Conservation (phyloP, 164 flowering plant genomes). For the Pachysandra terminalis region DNA sequence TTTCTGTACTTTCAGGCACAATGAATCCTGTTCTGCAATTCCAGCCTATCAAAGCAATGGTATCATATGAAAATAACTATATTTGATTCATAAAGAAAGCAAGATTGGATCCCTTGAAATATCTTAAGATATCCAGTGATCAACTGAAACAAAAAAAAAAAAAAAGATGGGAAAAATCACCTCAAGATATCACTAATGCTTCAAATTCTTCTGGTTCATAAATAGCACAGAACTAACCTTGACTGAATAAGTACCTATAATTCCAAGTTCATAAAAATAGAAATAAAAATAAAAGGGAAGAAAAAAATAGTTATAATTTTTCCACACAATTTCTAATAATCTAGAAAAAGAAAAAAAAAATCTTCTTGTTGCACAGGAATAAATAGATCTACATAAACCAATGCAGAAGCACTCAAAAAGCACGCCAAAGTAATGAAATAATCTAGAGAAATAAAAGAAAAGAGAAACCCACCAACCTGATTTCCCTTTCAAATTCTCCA, state of each 20-base stretch:
- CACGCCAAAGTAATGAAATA: background rate
- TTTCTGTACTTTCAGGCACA: too few relatives aligned
- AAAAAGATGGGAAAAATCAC: background rate
- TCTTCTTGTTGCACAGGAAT: background rate
- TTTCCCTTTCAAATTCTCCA: constrained; percentile 51
- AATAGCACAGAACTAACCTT: background rate
- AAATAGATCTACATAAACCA: background rate
- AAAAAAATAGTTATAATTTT: too few relatives aligned
- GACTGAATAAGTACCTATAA: too few relatives aligned
- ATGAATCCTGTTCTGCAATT: too few relatives aligned
- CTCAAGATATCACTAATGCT: background rate
- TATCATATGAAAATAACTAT: too few relatives aligned
- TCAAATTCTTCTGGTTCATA: background rate
- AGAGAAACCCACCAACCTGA: constrained; percentile 55
- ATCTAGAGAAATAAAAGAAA: background rate
- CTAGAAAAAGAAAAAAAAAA: too few relatives aligned
- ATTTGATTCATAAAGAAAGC: too few relatives aligned
- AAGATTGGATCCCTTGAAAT: too few relatives aligned
- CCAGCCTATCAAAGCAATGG: too few relatives aligned
- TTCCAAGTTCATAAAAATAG: background rate
- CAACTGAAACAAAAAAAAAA: background rate
- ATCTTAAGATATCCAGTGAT: background rate
- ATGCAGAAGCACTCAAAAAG: background rate
- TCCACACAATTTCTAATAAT: too few relatives aligned
- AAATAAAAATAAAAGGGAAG: too few relatives aligned